Percentiles rank a stretch among this genome's conserved stretches.
Evolutionary conservation across 192 early-diverging fungal species (phyloP).

Genomic region (Linnemannia exigua): DNA sequence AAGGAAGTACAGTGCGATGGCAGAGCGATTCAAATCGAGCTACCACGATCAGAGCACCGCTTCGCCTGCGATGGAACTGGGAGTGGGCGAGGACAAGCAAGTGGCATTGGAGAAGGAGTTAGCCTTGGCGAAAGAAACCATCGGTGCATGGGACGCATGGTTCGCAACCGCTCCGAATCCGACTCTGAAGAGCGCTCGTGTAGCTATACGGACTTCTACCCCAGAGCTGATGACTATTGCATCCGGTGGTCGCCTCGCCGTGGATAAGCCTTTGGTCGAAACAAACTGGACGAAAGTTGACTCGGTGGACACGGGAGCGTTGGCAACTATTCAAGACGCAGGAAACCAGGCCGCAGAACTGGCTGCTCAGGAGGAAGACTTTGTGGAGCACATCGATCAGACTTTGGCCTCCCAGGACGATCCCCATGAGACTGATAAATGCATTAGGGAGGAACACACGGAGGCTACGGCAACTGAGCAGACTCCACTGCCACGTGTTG

Average conservation of each 20-base stretch:
- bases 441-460: neutral
- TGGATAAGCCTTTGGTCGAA: neutral
- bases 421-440: neutral
- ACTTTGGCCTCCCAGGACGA: neutral
- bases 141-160: neutral
- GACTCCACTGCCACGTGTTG: neutral
- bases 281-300: neutral
- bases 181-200: neutral
- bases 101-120: neutral
- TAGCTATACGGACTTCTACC: neutral
- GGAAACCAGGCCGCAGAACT: neutral
- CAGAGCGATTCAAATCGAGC: neutral
- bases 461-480: neutral
- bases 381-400: neutral
- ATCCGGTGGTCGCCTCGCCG: neutral
- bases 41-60: neutral
- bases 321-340: constrained; percentile 4
- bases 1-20: neutral
- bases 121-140: neutral
- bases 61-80: neutral
- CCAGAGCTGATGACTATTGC: neutral
- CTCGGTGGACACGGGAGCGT: neutral
- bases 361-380: constrained; percentile 4
- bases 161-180: neutral
- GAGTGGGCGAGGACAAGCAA: neutral